Conservation (phyloP, 495 filamentous ascomycete genomes). For the Poronia punctata region DNA sequence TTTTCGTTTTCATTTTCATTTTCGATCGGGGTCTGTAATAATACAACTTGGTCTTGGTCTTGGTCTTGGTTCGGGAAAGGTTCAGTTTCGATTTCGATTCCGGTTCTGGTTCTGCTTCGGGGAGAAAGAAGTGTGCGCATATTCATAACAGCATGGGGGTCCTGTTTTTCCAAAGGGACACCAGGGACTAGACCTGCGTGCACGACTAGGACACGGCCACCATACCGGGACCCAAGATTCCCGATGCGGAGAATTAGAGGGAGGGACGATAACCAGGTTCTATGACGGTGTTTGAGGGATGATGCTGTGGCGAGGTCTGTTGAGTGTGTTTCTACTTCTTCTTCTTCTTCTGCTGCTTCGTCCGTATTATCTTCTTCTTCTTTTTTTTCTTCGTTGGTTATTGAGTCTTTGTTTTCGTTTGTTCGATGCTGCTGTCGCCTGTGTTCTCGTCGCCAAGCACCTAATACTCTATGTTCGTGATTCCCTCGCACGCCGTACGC, state of each 20-base stretch:
- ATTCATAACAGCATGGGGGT: constrained; percentile 79
- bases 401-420: neutral
- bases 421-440: neutral
- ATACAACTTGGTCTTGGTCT: neutral
- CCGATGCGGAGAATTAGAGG: constrained; percentile 72
- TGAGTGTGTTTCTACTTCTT: constrained; percentile 10
- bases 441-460: constrained; percentile 20
- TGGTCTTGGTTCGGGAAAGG: neutral
- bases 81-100: no score
- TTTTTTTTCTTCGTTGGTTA: constrained; percentile 2
- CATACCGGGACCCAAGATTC: constrained; percentile 42
- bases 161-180: constrained; percentile 62
- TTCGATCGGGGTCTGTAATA: no score
- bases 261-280: constrained; percentile 60
- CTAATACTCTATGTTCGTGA: constrained; percentile 79
- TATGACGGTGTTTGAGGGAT: constrained; percentile 43
- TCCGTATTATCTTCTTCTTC: constrained; percentile 10
- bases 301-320: constrained; percentile 27
- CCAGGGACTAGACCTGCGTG: constrained; percentile 80
- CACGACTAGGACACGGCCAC: constrained; percentile 60
- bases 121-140: constrained; percentile 65
- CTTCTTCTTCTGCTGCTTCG: constrained; percentile 8
- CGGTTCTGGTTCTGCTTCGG: neutral
- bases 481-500: constrained; percentile 86
- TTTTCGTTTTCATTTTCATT: no score